A percentile compares a stretch with the other conserved stretches of the same genome.
Conservation (phyloP, 495 filamentous ascomycete genomes). For the Penicillium goetzii region DNA sequence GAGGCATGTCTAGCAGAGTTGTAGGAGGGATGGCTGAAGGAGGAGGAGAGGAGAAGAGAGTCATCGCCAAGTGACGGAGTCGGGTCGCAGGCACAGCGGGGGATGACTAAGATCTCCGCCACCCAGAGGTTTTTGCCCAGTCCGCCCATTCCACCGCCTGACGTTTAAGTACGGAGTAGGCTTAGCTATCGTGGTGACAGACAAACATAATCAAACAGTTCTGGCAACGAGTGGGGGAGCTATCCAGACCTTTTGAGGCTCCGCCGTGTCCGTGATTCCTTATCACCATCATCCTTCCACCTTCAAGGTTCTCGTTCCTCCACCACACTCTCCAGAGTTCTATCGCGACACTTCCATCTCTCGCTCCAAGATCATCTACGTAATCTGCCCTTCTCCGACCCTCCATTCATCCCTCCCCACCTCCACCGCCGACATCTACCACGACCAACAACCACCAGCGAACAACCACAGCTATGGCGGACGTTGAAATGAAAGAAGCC, state of each 20-base stretch:
- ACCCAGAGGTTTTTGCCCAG: conserved; percentile 9
- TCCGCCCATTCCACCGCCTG: background rate
- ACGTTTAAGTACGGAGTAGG: background rate
- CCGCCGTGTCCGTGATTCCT: conserved; percentile 2
- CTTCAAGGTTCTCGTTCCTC: conserved; percentile 7
- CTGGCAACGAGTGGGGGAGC: conserved; percentile 21
- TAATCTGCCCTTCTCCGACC: conserved; percentile 2
- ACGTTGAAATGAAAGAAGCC: conserved; percentile 96
- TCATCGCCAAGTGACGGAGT: conserved; percentile 22
- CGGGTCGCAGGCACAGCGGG: conserved; percentile 19
- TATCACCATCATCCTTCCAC: conserved; percentile 1
- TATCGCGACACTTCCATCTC: background rate
- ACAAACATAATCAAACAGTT: conserved; percentile 15
- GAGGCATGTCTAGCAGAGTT: conserved; percentile 12
- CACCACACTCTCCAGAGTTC: background rate
- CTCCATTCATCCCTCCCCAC: conserved; percentile 8
- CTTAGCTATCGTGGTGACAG: background rate
- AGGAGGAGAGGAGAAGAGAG: conserved; percentile 7
- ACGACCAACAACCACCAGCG: conserved; percentile 3
- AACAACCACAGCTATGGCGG: conserved; percentile 68
- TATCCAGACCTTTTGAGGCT: conserved; percentile 6
- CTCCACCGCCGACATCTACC: conserved; percentile 8
- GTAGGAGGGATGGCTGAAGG: conserved; percentile 9
- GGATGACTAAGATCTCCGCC: conserved; percentile 33
- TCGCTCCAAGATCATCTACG: conserved; percentile 14